Percentiles rank a stretch among this genome's conserved stretches.
phyloP scores from a whole-genome alignment of 1,284 basidiomycete species.

The Cryptococcus jaspeensis region DNA sequence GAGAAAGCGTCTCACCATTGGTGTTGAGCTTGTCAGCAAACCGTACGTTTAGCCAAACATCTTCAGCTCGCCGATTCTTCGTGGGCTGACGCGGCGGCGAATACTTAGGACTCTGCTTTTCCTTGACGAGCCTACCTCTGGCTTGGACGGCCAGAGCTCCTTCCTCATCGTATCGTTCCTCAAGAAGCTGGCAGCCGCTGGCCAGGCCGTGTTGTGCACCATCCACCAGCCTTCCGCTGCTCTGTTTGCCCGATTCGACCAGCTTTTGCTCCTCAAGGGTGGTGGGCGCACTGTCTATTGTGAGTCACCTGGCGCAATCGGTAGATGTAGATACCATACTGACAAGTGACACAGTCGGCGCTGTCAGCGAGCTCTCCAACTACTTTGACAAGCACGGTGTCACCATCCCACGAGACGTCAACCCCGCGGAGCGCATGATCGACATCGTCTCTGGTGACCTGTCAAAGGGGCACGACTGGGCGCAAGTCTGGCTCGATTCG shows the following conservation, averaged over 20 bases:
- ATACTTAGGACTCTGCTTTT: constrained; percentile 49
- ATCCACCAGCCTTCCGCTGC: constrained; percentile 41
- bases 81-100: not conserved
- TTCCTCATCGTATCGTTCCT: constrained; percentile 58
- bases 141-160: constrained; percentile 58
- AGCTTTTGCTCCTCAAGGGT: constrained; percentile 51
- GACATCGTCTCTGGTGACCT: constrained; percentile 44
- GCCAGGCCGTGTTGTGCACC: constrained; percentile 54
- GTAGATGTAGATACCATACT: not conserved
- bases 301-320: constrained; percentile 5
- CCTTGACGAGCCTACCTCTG: constrained; percentile 54
- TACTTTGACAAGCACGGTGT: constrained; percentile 56
- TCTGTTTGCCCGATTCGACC: constrained; percentile 51
- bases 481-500: constrained; percentile 63
- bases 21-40: constrained; percentile 59
- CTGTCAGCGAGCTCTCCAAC: constrained; percentile 51
- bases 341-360: constrained; percentile 47
- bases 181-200: constrained; percentile 68
- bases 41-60: too few relatives aligned
- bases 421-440: constrained; percentile 55
- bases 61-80: not conserved
- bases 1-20: constrained; percentile 58
- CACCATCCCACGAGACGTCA: constrained; percentile 49
- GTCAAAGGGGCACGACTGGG: constrained; percentile 62
- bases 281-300: constrained; percentile 56